Conservation (phyloP, 345 rosid genomes). For the Linum lewisii region DNA sequence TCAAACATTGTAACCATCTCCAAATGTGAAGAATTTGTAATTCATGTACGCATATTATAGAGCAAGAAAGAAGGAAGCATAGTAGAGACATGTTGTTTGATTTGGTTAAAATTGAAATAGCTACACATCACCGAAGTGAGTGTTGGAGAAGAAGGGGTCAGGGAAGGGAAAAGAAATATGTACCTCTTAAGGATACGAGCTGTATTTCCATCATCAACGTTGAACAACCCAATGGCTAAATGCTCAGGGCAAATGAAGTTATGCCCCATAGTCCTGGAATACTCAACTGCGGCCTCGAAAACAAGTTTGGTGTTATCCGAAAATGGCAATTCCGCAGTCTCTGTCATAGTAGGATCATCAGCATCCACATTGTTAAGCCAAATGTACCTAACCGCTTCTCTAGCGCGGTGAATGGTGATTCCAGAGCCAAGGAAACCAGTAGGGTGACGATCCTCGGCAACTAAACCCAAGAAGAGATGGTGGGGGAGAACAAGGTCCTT, state of each 20-base stretch:
- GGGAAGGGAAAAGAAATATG: not conserved
- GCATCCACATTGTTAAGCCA: conserved; percentile 33
- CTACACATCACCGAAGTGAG: no score
- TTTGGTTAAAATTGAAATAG: no score
- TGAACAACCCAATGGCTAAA: conserved; percentile 74
- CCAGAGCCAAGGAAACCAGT: conserved; percentile 77
- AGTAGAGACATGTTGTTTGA: no score
- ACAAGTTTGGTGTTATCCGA: conserved; percentile 72
- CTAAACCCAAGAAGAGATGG: conserved; percentile 69
- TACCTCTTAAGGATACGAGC: conserved; percentile 71
- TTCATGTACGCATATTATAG: no score
- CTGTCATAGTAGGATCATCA: conserved; percentile 6
- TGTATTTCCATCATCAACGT: conserved; percentile 91
- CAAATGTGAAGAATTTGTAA: no score
- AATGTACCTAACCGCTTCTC: conserved; percentile 55
- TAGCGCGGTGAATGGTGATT: conserved; percentile 53
- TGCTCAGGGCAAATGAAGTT: conserved; percentile 91
- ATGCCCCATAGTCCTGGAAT: conserved; percentile 70
- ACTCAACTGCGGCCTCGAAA: conserved; percentile 94
- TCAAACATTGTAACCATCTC: not conserved
- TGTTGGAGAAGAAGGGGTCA: no score
- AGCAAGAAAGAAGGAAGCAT: no score
- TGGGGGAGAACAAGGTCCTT: conserved; percentile 75
- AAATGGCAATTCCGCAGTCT: conserved; percentile 48
- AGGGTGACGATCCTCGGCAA: conserved; percentile 71